phyloP scores from a whole-genome alignment of 768 basidiomycete species.

The Sporobolomyces phaffii region DNA sequence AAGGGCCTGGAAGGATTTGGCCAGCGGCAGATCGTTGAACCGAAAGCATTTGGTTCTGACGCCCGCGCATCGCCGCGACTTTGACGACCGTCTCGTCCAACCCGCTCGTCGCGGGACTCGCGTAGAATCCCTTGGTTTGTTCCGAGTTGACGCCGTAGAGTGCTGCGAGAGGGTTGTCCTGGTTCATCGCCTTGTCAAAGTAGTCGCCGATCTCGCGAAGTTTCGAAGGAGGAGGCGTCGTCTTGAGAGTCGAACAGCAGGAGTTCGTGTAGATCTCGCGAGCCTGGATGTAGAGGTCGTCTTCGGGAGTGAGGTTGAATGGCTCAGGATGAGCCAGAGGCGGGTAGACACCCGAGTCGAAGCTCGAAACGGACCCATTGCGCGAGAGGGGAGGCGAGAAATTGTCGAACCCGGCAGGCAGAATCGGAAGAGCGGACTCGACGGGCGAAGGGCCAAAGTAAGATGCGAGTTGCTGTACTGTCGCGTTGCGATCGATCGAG shows the following conservation, averaged over 20 bases:
- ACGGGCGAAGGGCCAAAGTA: slow-evolving; percentile 25
- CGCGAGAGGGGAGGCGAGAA: slow-evolving; percentile 17
- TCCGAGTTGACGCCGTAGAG: slow-evolving; percentile 34
- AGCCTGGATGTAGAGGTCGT: slow-evolving; percentile 31
- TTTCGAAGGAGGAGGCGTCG: slow-evolving; percentile 1
- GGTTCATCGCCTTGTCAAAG: slow-evolving; percentile 36
- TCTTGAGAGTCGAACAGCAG: slow-evolving; percentile 20
- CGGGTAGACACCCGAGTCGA: slow-evolving; percentile 12
- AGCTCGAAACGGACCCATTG: slow-evolving; percentile 11
- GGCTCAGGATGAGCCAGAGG: slow-evolving; percentile 28
- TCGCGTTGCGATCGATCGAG: slow-evolving; percentile 12
- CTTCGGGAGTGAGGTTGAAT: slow-evolving; percentile 29
- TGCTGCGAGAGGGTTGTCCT: slow-evolving; percentile 30
- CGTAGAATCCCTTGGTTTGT: slow-evolving; percentile 29
- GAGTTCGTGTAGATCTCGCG: slow-evolving; percentile 29
- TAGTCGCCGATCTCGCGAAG: slow-evolving; percentile 18
- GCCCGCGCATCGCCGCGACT: slow-evolving; percentile 25
- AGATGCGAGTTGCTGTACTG: slow-evolving; percentile 25
- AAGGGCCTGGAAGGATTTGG: slow-evolving; percentile 56
- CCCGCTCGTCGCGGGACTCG: slow-evolving; percentile 30
- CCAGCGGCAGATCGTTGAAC: slow-evolving; percentile 25
- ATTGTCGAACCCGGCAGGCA: slow-evolving; percentile 13
- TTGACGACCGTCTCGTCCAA: slow-evolving; percentile 30
- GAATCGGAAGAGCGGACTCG: slow-evolving; percentile 6
- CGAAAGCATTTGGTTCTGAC: slow-evolving; percentile 29